phyloP scores from a whole-genome alignment of 164 flowering plant species.

The Stephania yunnanensis region DNA sequence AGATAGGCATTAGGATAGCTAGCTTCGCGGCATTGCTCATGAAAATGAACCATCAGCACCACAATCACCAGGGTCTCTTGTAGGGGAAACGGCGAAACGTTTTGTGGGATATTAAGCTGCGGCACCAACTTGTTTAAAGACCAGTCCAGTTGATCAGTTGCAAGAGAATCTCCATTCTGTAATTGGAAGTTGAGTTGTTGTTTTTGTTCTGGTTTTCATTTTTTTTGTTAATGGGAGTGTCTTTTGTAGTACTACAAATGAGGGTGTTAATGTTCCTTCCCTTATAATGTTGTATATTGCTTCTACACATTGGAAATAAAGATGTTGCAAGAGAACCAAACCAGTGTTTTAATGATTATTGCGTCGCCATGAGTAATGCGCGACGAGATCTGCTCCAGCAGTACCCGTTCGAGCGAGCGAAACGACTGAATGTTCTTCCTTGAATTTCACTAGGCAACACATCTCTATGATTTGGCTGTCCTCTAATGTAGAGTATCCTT shows the following conservation, averaged over 20 bases:
- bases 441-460: no score
- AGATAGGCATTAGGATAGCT: neutral
- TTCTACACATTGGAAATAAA: neutral
- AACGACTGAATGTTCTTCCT: no score
- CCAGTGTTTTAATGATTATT: neutral
- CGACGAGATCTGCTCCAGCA: no score
- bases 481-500: no score
- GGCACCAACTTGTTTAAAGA: neutral
- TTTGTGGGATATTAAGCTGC: neutral
- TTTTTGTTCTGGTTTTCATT: neutral
- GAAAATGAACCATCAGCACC: neutral
- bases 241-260: neutral
- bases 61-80: neutral
- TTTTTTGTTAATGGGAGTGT: neutral
- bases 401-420: no score
- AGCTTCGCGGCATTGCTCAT: neutral
- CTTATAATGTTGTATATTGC: neutral
- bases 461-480: no score
- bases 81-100: neutral
- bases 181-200: neutral
- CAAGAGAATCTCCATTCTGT: neutral
- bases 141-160: neutral
- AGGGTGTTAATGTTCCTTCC: neutral
- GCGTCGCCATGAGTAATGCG: no score
- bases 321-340: neutral